These are phyloP conservation scores for Penicillium occitanis DNA, from an alignment of 2,329 filamentous ascomycete species.

Conservation along the genomic window DNA sequence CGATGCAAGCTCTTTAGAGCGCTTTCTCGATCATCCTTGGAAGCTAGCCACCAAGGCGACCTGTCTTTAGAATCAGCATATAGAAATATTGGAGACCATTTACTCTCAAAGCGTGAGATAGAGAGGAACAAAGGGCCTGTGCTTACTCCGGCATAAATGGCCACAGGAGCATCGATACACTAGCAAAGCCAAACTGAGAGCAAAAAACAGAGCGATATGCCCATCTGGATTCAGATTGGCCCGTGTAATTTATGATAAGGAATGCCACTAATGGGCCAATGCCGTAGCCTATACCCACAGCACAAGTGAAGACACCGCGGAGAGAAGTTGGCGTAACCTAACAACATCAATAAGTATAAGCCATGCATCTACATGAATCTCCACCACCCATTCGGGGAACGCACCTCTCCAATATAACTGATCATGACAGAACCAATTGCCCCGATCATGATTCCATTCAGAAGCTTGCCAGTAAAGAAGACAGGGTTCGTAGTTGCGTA, in stretches of 20 bases:
- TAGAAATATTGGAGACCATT: not conserved
- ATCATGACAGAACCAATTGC: conserved; percentile 3
- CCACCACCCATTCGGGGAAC: not conserved
- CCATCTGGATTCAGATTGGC: not conserved
- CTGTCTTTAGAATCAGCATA: not conserved
- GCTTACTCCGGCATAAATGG: conserved; percentile 1
- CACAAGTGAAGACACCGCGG: not conserved
- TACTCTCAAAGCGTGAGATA: no score
- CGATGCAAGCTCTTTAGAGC: not conserved
- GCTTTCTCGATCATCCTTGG: not conserved
- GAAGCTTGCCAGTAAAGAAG: not conserved
- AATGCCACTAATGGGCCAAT: not conserved
- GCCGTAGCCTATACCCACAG: not conserved
- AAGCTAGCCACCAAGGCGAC: not conserved
- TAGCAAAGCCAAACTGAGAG: not conserved
- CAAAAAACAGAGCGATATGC: not conserved
- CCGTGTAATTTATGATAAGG: not conserved
- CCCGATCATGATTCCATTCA: not conserved
- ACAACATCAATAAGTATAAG: not conserved
- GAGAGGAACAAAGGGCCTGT: not conserved
- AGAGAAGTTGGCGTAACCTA: not conserved
- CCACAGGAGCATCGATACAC: not conserved
- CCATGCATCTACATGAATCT: not conserved
- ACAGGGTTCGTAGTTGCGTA: not conserved
- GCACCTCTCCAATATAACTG: not conserved